Conservation (phyloP, 2,329 filamentous ascomycete genomes). For the Xylaria sp. region DNA sequence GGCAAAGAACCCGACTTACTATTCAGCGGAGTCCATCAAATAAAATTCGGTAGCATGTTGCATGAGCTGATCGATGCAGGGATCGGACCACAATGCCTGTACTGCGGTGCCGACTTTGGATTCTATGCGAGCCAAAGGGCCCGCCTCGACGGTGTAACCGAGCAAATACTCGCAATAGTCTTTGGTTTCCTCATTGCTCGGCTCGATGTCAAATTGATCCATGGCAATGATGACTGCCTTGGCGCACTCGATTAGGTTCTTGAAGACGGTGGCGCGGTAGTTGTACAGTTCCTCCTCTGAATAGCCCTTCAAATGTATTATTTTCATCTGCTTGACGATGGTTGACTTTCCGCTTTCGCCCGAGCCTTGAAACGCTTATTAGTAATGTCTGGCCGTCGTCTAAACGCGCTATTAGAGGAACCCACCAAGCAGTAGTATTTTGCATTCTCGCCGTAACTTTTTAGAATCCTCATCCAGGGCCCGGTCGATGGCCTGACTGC, state of each 20-base stretch:
- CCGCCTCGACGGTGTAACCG: constrained; percentile 88
- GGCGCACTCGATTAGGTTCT: constrained; percentile 96
- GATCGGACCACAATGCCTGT: constrained; percentile 87
- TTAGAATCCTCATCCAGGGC: constrained; percentile 93
- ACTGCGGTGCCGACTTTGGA: constrained; percentile 81
- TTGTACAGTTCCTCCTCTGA: constrained; percentile 90
- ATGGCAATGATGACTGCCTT: constrained; percentile 92
- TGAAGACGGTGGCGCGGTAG: constrained; percentile 96
- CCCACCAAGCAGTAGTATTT: constrained; percentile 91
- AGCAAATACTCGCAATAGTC: constrained; percentile 80
- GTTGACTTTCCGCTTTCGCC: constrained; percentile 99
- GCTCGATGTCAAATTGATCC: constrained; percentile 87
- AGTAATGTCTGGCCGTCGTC: constrained; percentile 12
- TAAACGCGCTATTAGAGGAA: background rate
- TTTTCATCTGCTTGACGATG: constrained; percentile 99
- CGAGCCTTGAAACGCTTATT: constrained; percentile 64
- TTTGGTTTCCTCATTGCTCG: constrained; percentile 72
- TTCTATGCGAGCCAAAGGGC: constrained; percentile 85
- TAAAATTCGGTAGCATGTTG: constrained; percentile 98
- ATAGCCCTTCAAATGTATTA: constrained; percentile 98
- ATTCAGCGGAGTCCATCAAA: constrained; percentile 98
- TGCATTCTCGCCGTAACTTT: constrained; percentile 94
- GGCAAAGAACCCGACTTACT: constrained; percentile 58
- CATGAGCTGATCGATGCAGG: constrained; percentile 80
- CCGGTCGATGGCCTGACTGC: constrained; percentile 94